Evolutionary conservation across 345 rosid species (phyloP).

Genomic region (Bruguiera parviflora): DNA sequence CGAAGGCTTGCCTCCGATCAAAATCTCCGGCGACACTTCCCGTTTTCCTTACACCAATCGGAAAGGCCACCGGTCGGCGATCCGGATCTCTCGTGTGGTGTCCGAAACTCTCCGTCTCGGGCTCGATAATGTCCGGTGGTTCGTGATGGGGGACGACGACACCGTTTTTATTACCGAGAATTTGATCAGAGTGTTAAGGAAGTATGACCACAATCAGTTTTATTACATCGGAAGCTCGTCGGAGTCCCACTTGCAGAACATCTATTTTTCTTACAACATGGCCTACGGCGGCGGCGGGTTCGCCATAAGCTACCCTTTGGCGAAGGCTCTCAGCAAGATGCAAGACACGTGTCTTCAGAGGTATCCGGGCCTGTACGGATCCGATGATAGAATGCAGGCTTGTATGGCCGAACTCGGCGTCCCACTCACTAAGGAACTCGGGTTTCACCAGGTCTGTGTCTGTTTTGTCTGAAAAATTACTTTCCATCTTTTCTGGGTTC

Average conservation of each 20-base stretch:
- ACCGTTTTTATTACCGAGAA: slow-evolving; percentile 89
- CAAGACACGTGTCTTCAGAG: slow-evolving; percentile 83
- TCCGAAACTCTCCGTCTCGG: slow-evolving; percentile 75
- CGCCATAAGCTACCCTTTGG: slow-evolving; percentile 89
- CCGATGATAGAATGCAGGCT: slow-evolving; percentile 98
- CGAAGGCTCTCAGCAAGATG: slow-evolving; percentile 76
- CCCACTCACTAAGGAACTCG: slow-evolving; percentile 89
- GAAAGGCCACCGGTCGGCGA: slow-evolving; percentile 90
- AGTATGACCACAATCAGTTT: slow-evolving; percentile 77
- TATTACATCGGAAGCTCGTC: slow-evolving; percentile 96
- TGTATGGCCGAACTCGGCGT: slow-evolving; percentile 99
- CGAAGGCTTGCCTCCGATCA: slow-evolving; percentile 48
- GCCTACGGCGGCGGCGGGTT: slow-evolving; percentile 99
- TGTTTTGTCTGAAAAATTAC: not conserved
- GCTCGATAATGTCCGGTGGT: slow-evolving; percentile 72
- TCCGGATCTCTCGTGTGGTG: slow-evolving; percentile 91
- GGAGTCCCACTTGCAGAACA: slow-evolving; percentile 94
- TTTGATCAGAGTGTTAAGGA: slow-evolving; percentile 64
- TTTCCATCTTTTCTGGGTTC: slow-evolving; percentile 4
- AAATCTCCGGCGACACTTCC: slow-evolving; percentile 72
- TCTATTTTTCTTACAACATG: slow-evolving; percentile 91
- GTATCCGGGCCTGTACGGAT: slow-evolving; percentile 92
- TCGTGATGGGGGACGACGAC: slow-evolving; percentile 99
- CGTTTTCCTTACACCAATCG: slow-evolving; percentile 63
- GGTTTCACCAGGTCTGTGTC: slow-evolving; percentile 87